Evolutionary conservation across 2,329 filamentous ascomycete genomes (phyloP).

Genomic region (Aspergillus bombycis): DNA sequence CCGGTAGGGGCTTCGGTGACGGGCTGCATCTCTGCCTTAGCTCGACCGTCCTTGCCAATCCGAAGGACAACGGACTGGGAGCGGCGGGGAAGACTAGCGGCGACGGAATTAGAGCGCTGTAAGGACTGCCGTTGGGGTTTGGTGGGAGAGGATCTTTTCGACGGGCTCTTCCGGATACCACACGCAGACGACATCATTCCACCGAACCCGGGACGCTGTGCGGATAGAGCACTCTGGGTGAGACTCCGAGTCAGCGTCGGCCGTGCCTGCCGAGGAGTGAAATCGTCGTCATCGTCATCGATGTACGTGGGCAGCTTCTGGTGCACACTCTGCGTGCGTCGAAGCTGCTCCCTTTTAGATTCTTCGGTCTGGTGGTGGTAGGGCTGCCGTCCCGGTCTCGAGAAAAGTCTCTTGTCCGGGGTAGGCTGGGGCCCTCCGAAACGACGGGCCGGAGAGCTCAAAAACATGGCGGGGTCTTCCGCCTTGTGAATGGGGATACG

Average conservation of each 20-base stretch:
- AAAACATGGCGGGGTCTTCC: constrained; percentile 51
- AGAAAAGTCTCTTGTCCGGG: constrained; percentile 31
- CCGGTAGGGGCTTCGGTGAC: constrained; percentile 36
- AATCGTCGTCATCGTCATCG: constrained; percentile 40
- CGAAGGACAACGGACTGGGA: constrained; percentile 49
- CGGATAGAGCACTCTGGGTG: constrained; percentile 42
- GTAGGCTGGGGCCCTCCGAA: constrained; percentile 45
- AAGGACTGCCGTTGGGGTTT: constrained; percentile 39
- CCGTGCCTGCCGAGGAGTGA: constrained; percentile 36
- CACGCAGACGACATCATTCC: constrained; percentile 37
- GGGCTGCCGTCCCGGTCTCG: constrained; percentile 42
- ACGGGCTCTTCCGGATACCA: constrained; percentile 45
- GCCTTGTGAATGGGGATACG: constrained; percentile 41
- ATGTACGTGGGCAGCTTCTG: constrained; percentile 32
- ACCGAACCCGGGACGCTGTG: constrained; percentile 34
- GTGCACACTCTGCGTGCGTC: constrained; percentile 35
- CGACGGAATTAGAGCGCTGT: constrained; percentile 36
- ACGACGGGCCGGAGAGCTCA: constrained; percentile 52
- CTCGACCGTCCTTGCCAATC: constrained; percentile 53
- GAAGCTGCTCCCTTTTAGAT: constrained; percentile 47
- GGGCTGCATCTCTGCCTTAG: constrained; percentile 49
- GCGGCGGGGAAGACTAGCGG: constrained; percentile 34
- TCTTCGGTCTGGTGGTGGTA: constrained; percentile 55
- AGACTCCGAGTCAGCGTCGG: constrained; percentile 45
- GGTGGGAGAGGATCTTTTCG: constrained; percentile 48